These are phyloP conservation scores for Aspergillus sojae DNA, from an alignment of 2,329 filamentous ascomycete genomes.

Conservation along the genomic window DNA sequence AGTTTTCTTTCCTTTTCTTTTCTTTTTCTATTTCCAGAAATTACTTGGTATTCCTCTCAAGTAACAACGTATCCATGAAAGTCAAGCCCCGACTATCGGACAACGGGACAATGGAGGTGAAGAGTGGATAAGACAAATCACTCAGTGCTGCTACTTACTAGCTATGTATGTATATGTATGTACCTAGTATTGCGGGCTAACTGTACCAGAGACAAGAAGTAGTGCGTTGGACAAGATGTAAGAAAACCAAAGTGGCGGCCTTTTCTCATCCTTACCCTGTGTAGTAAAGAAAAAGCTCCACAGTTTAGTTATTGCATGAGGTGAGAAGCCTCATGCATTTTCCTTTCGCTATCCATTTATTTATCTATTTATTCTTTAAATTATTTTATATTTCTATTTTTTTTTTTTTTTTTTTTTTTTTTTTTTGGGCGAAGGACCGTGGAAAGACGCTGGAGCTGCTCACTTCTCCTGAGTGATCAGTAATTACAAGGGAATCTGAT, in stretches of 20 bases:
- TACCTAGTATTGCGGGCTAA: not conserved
- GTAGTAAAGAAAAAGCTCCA: not conserved
- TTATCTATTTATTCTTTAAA: not conserved
- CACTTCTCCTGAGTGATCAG: not conserved
- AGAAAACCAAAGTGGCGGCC: not conserved
- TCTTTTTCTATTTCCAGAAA: not conserved
- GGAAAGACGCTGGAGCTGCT: conserved; percentile 3
- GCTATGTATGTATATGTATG: not conserved
- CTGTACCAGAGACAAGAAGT: no score
- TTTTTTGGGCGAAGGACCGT: conserved; percentile 18
- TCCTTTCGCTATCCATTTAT: not conserved
- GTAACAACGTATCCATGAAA: not conserved
- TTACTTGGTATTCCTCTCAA: not conserved
- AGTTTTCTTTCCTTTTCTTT: not conserved
- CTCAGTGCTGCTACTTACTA: not conserved
- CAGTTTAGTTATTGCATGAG: not conserved
- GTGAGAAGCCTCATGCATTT: not conserved
- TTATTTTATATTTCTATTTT: not conserved
- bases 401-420: not conserved
- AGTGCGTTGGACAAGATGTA: not conserved
- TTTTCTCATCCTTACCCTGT: not conserved
- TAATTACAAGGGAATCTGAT: not conserved
- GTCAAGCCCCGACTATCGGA: not conserved
- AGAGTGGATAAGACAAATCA: not conserved
- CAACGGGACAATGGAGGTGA: not conserved